These are phyloP conservation scores for Colletotrichum sublineola DNA, from an alignment of 2,329 filamentous ascomycete species.

Conservation along the genomic window DNA sequence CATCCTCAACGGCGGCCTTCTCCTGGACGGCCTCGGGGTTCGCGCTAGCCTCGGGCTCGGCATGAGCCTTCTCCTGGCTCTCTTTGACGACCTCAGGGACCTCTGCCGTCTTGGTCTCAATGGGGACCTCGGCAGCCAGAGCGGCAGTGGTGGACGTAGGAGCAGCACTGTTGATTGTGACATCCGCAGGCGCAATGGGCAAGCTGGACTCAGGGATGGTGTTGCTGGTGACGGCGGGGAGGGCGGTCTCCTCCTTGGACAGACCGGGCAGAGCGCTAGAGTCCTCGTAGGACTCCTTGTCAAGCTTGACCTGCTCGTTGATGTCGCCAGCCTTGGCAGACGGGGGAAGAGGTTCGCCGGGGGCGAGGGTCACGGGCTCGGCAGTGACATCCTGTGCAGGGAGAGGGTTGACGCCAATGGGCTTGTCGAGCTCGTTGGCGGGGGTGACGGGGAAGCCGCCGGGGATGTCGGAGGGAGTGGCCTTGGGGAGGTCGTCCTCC, in stretches of 20 bases:
- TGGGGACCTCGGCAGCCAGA: slow-evolving; percentile 76
- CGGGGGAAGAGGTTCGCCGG: slow-evolving; percentile 85
- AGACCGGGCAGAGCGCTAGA: slow-evolving; percentile 73
- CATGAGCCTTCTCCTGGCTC: slow-evolving; percentile 76
- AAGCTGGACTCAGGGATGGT: slow-evolving; percentile 88
- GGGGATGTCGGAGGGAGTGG: slow-evolving; percentile 55
- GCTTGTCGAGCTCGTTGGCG: slow-evolving; percentile 61
- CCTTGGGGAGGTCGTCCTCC: slow-evolving; percentile 36
- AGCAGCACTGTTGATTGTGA: slow-evolving; percentile 65
- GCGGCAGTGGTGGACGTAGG: slow-evolving; percentile 75
- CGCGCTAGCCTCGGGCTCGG: slow-evolving; percentile 76
- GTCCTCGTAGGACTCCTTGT: slow-evolving; percentile 89
- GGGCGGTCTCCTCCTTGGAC: slow-evolving; percentile 51
- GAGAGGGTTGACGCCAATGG: slow-evolving; percentile 71
- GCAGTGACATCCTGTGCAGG: slow-evolving; percentile 74
- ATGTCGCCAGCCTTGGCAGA: slow-evolving; percentile 75
- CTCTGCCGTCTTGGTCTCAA: slow-evolving; percentile 66
- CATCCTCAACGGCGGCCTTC: slow-evolving; percentile 78
- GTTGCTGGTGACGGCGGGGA: slow-evolving; percentile 70
- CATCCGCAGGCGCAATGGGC: slow-evolving; percentile 67
- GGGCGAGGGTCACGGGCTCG: slow-evolving; percentile 84
- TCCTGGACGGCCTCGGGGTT: slow-evolving; percentile 75
- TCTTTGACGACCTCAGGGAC: slow-evolving; percentile 77
- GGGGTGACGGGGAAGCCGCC: slow-evolving; percentile 75
- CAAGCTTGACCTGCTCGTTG: slow-evolving; percentile 80